These are phyloP conservation scores for Colletotrichum destructivum DNA, from an alignment of 2,329 filamentous ascomycete genomes.

Conservation along the genomic window DNA sequence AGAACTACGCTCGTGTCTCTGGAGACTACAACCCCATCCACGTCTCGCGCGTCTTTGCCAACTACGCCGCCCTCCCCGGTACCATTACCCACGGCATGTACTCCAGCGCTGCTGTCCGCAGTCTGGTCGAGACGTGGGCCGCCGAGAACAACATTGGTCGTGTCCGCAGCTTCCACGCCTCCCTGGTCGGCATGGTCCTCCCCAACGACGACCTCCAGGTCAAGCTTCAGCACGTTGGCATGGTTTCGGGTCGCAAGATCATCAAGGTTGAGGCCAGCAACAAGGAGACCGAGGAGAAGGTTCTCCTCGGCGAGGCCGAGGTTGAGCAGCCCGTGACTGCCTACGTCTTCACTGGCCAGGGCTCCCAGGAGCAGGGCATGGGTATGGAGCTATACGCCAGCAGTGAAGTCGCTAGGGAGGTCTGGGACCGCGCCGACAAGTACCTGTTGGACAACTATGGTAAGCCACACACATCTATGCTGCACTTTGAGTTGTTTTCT, in stretches of 20 bases:
- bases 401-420: slow-evolving; percentile 94
- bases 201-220: slow-evolving; percentile 96
- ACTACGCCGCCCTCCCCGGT: slow-evolving; percentile 94
- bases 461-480: slow-evolving; percentile 58
- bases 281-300: slow-evolving; percentile 96
- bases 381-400: slow-evolving; percentile 98
- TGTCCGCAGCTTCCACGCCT: slow-evolving; percentile 97
- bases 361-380: slow-evolving; percentile 99
- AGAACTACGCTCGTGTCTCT: slow-evolving; percentile 97
- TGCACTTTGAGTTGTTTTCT: neutral
- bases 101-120: slow-evolving; percentile 95
- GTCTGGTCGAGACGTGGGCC: slow-evolving; percentile 97
- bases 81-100: slow-evolving; percentile 99
- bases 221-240: slow-evolving; percentile 95
- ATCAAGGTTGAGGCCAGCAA: slow-evolving; percentile 98
- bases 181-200: slow-evolving; percentile 97
- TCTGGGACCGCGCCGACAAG: slow-evolving; percentile 98
- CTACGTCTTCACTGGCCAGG: slow-evolving; percentile 98
- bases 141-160: slow-evolving; percentile 98
- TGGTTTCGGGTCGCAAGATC: slow-evolving; percentile 98
- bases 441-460: slow-evolving; percentile 99
- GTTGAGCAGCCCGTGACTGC: slow-evolving; percentile 97
- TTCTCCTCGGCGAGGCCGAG: slow-evolving; percentile 94
- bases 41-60: slow-evolving; percentile 96
- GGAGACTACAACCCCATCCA: slow-evolving; percentile 99